Conservation (phyloP, 257 asterid species). For the Ligustrum vulgare region DNA sequence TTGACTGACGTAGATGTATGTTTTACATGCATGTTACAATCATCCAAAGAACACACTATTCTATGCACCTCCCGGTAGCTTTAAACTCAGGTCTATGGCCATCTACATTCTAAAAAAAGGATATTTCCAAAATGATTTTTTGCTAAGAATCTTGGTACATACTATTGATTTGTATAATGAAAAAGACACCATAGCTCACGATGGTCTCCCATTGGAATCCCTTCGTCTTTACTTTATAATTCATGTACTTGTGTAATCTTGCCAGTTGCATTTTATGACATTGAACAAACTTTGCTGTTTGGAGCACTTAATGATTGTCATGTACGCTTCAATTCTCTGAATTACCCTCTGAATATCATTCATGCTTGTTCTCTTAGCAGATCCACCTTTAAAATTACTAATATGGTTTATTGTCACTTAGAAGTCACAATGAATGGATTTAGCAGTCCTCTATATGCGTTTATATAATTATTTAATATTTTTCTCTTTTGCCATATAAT, state of each 20-base stretch:
- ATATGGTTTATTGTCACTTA: neutral
- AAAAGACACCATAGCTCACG: neutral
- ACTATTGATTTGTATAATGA: neutral
- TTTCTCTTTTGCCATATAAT: constrained; percentile 9
- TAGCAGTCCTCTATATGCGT: neutral
- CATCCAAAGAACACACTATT: neutral
- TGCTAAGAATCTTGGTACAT: neutral
- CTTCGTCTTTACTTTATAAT: neutral
- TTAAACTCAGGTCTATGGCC: neutral
- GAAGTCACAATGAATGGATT: neutral
- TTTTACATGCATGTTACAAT: neutral
- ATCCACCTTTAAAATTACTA: neutral
- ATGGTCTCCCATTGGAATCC: neutral
- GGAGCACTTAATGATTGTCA: neutral
- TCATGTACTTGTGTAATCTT: neutral
- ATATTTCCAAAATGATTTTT: neutral
- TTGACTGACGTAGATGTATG: neutral
- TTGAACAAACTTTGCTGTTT: neutral
- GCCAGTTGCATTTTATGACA: neutral
- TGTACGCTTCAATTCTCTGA: neutral
- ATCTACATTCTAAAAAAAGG: neutral
- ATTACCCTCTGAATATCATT: neutral
- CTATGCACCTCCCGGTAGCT: neutral
- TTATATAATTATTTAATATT: neutral
- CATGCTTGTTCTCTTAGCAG: neutral